A percentile compares a stretch with the other conserved stretches of the same genome.
Evolutionary conservation across 2,329 filamentous ascomycete species (phyloP).

Genomic region (Venturia oleaginea): DNA sequence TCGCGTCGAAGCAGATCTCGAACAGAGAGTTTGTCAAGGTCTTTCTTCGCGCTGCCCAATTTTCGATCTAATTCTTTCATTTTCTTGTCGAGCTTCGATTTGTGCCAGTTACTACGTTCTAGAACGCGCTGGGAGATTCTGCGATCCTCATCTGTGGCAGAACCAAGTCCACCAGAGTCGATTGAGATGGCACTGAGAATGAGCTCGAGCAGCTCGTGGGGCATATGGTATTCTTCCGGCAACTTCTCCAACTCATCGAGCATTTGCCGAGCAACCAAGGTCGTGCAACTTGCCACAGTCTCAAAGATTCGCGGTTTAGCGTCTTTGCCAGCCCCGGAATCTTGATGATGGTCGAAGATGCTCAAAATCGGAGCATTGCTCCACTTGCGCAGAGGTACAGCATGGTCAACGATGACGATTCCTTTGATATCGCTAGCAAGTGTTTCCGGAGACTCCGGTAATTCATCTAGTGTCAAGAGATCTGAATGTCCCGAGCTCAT

Average conservation of each 20-base stretch:
- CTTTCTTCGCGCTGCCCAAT: slow-evolving; percentile 34
- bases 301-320: slow-evolving; percentile 38
- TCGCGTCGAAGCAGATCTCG: slow-evolving; percentile 38
- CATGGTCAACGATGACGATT: slow-evolving; percentile 39
- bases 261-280: slow-evolving; percentile 38
- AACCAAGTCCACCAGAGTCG: slow-evolving; percentile 34
- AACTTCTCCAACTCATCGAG: slow-evolving; percentile 37
- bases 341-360: slow-evolving; percentile 40
- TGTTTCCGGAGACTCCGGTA: slow-evolving; percentile 39
- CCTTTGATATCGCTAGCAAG: slow-evolving; percentile 34
- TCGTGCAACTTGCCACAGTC: slow-evolving; percentile 36
- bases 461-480: slow-evolving; percentile 38
- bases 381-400: slow-evolving; percentile 36
- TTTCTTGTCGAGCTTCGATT: slow-evolving; percentile 30
- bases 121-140: slow-evolving; percentile 32
- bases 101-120: slow-evolving; percentile 34
- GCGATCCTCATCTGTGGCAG: slow-evolving; percentile 32
- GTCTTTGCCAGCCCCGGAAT: slow-evolving; percentile 32
- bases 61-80: slow-evolving; percentile 35
- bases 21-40: slow-evolving; percentile 32
- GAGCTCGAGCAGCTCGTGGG: slow-evolving; percentile 40
- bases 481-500: slow-evolving; percentile 40
- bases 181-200: slow-evolving; percentile 40
- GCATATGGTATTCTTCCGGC: slow-evolving; percentile 38
- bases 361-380: slow-evolving; percentile 33